Conservation (phyloP, 1,139 yeast species). For the Candida tropicalis region DNA sequence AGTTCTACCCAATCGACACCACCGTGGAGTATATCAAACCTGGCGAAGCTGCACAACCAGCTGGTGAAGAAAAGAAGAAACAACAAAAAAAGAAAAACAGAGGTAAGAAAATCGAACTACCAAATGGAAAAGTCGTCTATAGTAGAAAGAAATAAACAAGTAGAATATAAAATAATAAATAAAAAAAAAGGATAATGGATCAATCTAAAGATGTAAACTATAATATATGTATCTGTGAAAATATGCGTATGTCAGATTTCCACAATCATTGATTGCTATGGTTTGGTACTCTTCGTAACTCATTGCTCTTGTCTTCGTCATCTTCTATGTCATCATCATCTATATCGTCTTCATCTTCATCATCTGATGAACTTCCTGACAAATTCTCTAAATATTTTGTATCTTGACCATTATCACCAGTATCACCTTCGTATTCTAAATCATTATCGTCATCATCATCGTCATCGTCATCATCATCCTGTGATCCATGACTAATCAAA, state of each 20-base stretch:
- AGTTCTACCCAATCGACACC: constrained; percentile 30
- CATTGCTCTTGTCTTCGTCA: constrained; percentile 24
- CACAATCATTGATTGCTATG: constrained; percentile 32
- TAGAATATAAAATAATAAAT: background rate
- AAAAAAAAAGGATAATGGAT: constrained; percentile 3
- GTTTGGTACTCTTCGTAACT: constrained; percentile 42
- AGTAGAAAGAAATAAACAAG: constrained; percentile 33
- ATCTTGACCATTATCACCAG: constrained; percentile 20
- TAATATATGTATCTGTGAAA: constrained; percentile 4
- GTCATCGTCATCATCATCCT: constrained; percentile 27
- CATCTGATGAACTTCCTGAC: constrained; percentile 43
- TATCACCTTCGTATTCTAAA: background rate
- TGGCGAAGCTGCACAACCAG: constrained; percentile 13
- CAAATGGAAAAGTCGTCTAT: constrained; percentile 63
- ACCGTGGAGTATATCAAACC: constrained; percentile 22
- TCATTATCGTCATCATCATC: constrained; percentile 16
- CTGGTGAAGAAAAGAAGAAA: constrained; percentile 22
- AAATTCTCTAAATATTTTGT: constrained; percentile 37
- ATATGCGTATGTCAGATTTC: constrained; percentile 4
- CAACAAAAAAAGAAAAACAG: constrained; percentile 35
- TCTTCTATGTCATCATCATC: constrained; percentile 26
- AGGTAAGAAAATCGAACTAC: constrained; percentile 53
- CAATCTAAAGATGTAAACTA: background rate
- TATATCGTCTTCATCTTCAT: constrained; percentile 22
- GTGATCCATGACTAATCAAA: constrained; percentile 10